Percentiles rank a stretch among this genome's conserved stretches.
Conservation (phyloP, 768 basidiomycete species). For the Termitomyces sp. region DNA sequence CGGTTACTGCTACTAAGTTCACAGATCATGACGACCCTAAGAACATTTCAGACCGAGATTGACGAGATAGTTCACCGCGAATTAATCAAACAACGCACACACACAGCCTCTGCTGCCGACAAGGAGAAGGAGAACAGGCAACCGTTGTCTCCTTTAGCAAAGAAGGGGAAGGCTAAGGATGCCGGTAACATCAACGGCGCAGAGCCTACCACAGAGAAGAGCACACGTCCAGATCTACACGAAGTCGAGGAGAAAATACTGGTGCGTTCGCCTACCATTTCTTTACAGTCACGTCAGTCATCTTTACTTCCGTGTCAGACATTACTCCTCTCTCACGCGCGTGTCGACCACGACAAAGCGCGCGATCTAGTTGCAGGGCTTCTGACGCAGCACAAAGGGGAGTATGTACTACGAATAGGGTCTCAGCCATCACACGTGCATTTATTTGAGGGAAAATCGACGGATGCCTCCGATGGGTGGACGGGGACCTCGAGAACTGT, state of each 20-base stretch:
- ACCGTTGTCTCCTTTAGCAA: constrained; percentile 15
- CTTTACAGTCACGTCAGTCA: background rate
- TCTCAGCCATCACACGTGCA: constrained; percentile 51
- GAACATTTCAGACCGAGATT: constrained; percentile 70
- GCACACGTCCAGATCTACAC: constrained; percentile 21
- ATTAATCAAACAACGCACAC: constrained; percentile 53
- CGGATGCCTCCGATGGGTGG: constrained; percentile 47
- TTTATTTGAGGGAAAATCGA: constrained; percentile 52
- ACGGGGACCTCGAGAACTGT: constrained; percentile 43
- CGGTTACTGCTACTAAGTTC: background rate
- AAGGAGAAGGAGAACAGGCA: constrained; percentile 26
- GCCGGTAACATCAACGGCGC: constrained; percentile 16
- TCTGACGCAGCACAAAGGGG: constrained; percentile 64
- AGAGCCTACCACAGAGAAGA: constrained; percentile 1
- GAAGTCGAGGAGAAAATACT: constrained; percentile 53
- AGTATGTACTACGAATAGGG: constrained; percentile 73
- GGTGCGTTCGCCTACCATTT: constrained; percentile 26
- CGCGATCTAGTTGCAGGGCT: constrained; percentile 62
- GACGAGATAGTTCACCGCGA: constrained; percentile 71
- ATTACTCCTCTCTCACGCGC: constrained; percentile 36
- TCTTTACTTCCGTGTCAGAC: constrained; percentile 24
- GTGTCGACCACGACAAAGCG: constrained; percentile 44
- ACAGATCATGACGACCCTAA: constrained; percentile 44
- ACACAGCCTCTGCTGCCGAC: constrained; percentile 28
- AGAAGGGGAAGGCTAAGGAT: constrained; percentile 42